These are phyloP conservation scores for Saccharomyces hybrid DNA, from an alignment of 1,139 yeast genomes.

Conservation along the genomic window DNA sequence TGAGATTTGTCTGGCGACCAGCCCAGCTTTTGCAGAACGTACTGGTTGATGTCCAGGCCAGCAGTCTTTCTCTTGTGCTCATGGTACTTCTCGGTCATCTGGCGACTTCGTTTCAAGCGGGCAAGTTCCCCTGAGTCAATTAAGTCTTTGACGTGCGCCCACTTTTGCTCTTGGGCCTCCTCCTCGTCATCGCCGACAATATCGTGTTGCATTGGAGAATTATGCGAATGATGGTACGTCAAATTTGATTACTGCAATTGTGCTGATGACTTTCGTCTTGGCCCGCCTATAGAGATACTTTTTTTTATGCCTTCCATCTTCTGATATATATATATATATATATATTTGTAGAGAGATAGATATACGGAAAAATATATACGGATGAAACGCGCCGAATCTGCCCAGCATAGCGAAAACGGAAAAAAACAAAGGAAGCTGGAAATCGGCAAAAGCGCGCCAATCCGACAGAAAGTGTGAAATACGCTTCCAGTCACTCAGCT, in stretches of 20 bases:
- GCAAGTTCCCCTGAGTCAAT: conserved; percentile 19
- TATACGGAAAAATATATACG: neutral
- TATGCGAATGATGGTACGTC: too few species aligned
- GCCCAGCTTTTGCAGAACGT: conserved; percentile 15
- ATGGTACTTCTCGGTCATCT: conserved; percentile 18
- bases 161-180: conserved; percentile 7
- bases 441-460: neutral
- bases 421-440: neutral
- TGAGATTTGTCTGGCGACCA: conserved; percentile 18
- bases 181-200: neutral
- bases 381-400: neutral
- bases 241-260: neutral
- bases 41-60: conserved; percentile 13
- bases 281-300: too few species aligned
- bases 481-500: neutral
- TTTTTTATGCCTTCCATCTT: neutral
- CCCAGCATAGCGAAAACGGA: neutral
- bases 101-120: conserved; percentile 16
- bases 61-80: conserved; percentile 16
- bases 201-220: neutral
- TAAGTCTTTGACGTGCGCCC: conserved; percentile 17
- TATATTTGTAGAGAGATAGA: neutral
- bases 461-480: neutral
- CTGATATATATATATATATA: neutral
- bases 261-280: too few species aligned